These are phyloP conservation scores for Trichoderma citrinoviride DNA, from an alignment of 2,329 filamentous ascomycete species.

Conservation along the genomic window DNA sequence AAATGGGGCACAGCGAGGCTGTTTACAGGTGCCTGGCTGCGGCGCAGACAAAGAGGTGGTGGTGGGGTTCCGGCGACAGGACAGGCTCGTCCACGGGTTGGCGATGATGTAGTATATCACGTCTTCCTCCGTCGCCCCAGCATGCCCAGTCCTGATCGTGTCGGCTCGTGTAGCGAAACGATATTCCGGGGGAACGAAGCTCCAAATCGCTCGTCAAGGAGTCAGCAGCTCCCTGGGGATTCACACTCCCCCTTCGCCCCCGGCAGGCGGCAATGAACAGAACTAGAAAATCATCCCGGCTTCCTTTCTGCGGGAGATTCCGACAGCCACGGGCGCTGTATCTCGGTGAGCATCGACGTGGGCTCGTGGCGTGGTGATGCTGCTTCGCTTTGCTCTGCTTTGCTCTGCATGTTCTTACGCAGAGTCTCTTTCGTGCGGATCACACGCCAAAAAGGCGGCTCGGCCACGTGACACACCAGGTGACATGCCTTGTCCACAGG, in stretches of 20 bases:
- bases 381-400: slow-evolving; percentile 2
- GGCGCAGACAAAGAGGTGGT: background rate
- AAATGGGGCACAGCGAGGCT: background rate
- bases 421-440: slow-evolving; percentile 8
- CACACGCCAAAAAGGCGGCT: background rate
- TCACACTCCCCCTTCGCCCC: background rate
- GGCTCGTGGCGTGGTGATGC: slow-evolving; percentile 14
- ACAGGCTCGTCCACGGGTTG: background rate
- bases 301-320: background rate
- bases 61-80: slow-evolving; percentile 2
- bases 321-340: slow-evolving; percentile 6
- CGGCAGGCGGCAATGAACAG: background rate
- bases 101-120: background rate
- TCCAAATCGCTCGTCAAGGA: slow-evolving; percentile 19
- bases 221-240: background rate
- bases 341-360: slow-evolving; percentile 15
- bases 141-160: background rate
- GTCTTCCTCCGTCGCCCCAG: background rate
- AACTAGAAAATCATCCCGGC: background rate
- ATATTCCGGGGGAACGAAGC: background rate
- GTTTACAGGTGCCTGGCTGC: slow-evolving; percentile 5
- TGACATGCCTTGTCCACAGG: too few relatives aligned
- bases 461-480: background rate
- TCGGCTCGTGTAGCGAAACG: slow-evolving; percentile 12
- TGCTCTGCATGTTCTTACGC: slow-evolving; percentile 12